Base-by-base conservation (phyloP, 1,139 yeast genomes). In the Kodamaea fungicola region DNA sequence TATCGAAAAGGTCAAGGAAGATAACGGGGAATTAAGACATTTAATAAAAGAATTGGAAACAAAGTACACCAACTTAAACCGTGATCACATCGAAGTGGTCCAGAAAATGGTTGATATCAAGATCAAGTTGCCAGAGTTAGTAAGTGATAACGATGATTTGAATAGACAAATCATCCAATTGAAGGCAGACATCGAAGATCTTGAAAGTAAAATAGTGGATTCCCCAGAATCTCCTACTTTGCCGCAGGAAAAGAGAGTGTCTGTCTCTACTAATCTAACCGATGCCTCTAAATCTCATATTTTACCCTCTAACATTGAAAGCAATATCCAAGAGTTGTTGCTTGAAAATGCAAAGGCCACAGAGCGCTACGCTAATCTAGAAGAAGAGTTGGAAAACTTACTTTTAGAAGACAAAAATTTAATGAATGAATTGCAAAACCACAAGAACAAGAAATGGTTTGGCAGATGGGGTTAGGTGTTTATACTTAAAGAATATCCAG, bases 31-130 rank as follows among this genome's bases (percentile, higher is more conserved):
- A 44, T 66, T 92, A 41, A 78, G 89, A 32, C 77, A 80, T 46
- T 84, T 84, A 47, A 84, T 90, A 42, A 76, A 87, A 49, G 75
- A 78, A 39, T 67, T 89, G 35, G 97, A 92, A 59, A 70, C 80
- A 22, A 76, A 80, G 29, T 82, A 83, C 49, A 78, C 86, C 1
- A 62, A 70, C 7, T 67, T 92, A 42, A 89, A 87, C 51, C 74
- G 80, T 42, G 97, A 90, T 54, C 97, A 92, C 57, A 56, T 69
- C 12, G 64, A 55, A 22, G 53, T 66, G 8, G 71, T 71, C n/a
- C 75, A 69, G 46, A 51, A 52, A 27, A 61, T 71, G 59, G 71
- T 71, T 10, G 67, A 66, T 42, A 55, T 63, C 34, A 71, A 71
- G 45, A 62, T 71, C 10, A 54, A 53, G 28, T 50, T 69, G 21